Evolutionary conservation across 352 stramenopile species (phyloP).

Genomic region (Nothophytophthora sp.): DNA sequence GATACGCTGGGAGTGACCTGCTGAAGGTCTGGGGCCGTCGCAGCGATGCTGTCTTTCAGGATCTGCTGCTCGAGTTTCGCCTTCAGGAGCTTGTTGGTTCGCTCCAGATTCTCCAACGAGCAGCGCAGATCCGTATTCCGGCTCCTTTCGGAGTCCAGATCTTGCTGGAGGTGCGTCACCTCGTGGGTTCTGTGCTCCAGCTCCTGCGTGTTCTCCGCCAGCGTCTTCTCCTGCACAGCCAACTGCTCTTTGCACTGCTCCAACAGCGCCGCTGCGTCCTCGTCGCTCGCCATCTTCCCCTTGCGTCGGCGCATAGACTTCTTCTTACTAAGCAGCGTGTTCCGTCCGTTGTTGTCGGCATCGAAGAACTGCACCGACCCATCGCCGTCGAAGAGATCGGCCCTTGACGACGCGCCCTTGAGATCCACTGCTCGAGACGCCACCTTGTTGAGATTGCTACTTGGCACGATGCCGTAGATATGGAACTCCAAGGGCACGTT

Average conservation of each 20-base stretch:
- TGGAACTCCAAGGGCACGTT: conserved; percentile 55
- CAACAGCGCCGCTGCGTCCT: conserved; percentile 28
- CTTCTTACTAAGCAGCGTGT: conserved; percentile 46
- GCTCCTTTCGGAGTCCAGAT: conserved; percentile 27
- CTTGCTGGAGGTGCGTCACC: conserved; percentile 38
- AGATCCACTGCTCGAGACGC: conserved; percentile 47
- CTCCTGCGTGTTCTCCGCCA: conserved; percentile 68
- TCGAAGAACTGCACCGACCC: conserved; percentile 60
- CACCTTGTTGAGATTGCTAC: conserved; percentile 76
- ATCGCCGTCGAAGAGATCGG: conserved; percentile 21
- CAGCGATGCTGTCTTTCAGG: conserved; percentile 49
- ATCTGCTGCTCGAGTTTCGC: conserved; percentile 69
- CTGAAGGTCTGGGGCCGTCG: neutral
- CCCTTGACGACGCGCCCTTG: conserved; percentile 11
- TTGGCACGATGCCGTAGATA: conserved; percentile 75
- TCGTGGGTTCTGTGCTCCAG: conserved; percentile 54
- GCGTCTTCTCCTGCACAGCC: conserved; percentile 44
- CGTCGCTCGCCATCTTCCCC: conserved; percentile 22
- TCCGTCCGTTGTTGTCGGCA: conserved; percentile 35
- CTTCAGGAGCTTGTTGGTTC: conserved; percentile 68
- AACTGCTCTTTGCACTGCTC: conserved; percentile 55
- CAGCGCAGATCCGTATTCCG: conserved; percentile 38
- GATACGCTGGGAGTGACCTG: neutral
- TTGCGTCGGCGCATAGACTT: conserved; percentile 47
- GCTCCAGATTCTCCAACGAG: conserved; percentile 48